Base-by-base conservation (phyloP, 2,329 filamentous ascomycete species). In the Geoglossum cookeanum region DNA sequence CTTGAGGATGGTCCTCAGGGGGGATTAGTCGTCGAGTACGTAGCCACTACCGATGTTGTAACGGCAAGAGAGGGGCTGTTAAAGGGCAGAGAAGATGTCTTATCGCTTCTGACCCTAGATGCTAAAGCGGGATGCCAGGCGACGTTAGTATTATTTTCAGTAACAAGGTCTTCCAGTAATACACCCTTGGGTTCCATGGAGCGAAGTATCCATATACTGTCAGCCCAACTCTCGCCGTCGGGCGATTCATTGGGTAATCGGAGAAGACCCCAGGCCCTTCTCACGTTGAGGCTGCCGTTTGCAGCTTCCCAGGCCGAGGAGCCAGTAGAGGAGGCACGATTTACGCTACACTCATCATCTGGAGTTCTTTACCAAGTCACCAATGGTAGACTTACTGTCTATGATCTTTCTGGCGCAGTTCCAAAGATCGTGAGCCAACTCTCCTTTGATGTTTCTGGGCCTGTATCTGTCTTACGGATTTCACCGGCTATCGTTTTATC, bases 401-500 rank as follows among this genome's bases (percentile, higher is more conserved):
- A 82, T 65, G 80, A 86, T 60, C 69, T 89, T 37, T 78, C 77
- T 15, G 74, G 76, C 13, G 78, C 78, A 15, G 71, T 84, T 5
- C 83, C 84, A 0, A 81, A 77, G 61, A 67, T 81, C 30, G 74
- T 75, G 57, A 80, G 70, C 1, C 66, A 68, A 44, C 62, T 81
- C 13, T 72, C 69, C 13, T 70, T 83, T 30, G 68, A 73, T 4
- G 70, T 77, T 45, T 69, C 75, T 4, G 74, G 71, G 1, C 72
- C 80, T 1, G 72, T 73, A 22, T 84, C 83, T 1, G 86, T 87
- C 63, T 65, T 84, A 5, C 77, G 82, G 5, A 70, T 89, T 0
- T 85, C 83, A 6, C 78, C 77, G 58, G 80, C 83, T 6, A 79
- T 84, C 3, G 68, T 87, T 1, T 73, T 90, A 49, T 75, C 79